Conservation (phyloP, 176 grass and related monocot genomes). For the Musa itinerans region DNA sequence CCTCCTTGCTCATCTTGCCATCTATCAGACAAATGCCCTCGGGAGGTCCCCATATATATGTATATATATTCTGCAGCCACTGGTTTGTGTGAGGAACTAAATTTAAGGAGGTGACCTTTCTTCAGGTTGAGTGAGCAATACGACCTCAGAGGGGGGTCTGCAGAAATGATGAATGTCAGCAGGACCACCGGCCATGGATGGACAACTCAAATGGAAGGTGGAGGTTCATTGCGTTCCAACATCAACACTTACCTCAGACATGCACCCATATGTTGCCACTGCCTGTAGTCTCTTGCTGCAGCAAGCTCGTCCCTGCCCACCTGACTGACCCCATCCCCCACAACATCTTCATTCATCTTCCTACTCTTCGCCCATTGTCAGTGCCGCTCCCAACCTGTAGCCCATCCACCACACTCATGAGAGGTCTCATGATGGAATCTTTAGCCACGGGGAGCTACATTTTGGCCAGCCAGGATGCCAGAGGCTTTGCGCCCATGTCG, state of each 20-base stretch:
- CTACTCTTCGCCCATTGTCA: not conserved
- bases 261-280: not conserved
- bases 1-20: not conserved
- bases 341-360: not conserved
- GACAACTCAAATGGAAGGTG: not conserved
- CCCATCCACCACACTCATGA: not conserved
- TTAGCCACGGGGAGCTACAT: not conserved
- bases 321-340: not conserved
- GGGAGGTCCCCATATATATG: not conserved
- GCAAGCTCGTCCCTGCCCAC: not conserved
- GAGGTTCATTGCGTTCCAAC: not conserved
- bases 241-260: not conserved
- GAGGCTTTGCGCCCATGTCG: not conserved
- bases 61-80: not conserved
- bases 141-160: not conserved
- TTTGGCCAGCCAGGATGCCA: not conserved
- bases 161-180: not conserved
- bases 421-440: not conserved
- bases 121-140: not conserved
- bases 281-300: not conserved
- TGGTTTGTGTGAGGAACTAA: not conserved
- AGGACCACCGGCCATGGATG: not conserved
- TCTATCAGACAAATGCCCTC: not conserved
- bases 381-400: not conserved
- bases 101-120: not conserved